Percentiles rank a stretch among this genome's conserved stretches.
Evolutionary conservation across 371 early-diverging fungal species (phyloP).

Genomic region (Dichotomocladium elegans): DNA sequence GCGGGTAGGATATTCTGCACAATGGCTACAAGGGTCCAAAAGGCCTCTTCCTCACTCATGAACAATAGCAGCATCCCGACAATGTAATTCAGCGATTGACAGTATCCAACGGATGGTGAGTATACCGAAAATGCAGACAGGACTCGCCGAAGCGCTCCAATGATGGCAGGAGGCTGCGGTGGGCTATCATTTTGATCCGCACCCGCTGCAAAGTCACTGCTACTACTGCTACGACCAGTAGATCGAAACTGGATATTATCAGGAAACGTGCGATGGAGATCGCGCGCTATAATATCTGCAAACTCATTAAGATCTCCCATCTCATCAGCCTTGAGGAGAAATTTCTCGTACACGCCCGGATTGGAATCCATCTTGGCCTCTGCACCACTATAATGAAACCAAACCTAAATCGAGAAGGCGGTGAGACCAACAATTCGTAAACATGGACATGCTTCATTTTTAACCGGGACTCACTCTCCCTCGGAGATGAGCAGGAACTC

Average conservation of each 20-base stretch:
- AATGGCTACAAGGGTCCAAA: constrained; percentile 74
- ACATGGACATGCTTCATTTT: too few relatives aligned
- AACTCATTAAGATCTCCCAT: constrained; percentile 50
- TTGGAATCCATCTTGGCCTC: constrained; percentile 55
- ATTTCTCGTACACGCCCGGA: constrained; percentile 53
- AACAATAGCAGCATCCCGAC: constrained; percentile 72
- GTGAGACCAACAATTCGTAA: too few relatives aligned
- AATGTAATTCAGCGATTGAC: constrained; percentile 78
- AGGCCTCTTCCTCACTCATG: constrained; percentile 73
- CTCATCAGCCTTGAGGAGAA: constrained; percentile 48
- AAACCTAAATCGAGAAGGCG: constrained; percentile 34
- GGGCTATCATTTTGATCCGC: constrained; percentile 20
- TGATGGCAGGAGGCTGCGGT: constrained; percentile 30
- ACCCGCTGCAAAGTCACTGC: constrained; percentile 4
- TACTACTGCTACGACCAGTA: too few relatives aligned
- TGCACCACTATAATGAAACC: constrained; percentile 80
- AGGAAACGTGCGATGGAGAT: constrained; percentile 75
- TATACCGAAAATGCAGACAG: constrained; percentile 64
- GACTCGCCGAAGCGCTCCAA: constrained; percentile 66
- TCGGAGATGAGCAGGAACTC: constrained; percentile 67
- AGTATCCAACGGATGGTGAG: constrained; percentile 69
- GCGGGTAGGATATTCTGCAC: constrained; percentile 68
- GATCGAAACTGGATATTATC: constrained; percentile 62
- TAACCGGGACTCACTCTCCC: constrained; percentile 54
- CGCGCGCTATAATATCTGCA: constrained; percentile 67